Evolutionary conservation across 768 basidiomycete genomes (phyloP).

Genomic region (Polyporus arcularius): DNA sequence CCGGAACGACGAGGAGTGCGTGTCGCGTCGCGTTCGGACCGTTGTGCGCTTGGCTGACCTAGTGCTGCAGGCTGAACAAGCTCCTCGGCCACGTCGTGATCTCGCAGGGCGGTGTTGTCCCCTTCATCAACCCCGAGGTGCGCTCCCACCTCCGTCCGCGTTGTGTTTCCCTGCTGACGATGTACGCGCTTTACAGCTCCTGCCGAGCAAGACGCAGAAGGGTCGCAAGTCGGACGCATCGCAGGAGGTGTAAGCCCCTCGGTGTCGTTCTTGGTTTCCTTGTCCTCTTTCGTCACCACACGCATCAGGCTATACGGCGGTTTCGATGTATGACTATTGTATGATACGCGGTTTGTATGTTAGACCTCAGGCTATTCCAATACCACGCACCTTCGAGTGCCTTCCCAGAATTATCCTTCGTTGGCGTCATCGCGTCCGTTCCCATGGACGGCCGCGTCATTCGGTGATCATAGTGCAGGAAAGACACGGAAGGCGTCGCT

Average conservation of each 20-base stretch:
- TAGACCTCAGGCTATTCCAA: background rate
- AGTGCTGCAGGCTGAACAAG: constrained; percentile 54
- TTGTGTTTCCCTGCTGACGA: background rate
- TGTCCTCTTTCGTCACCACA: background rate
- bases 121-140: constrained; percentile 70
- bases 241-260: constrained; percentile 9
- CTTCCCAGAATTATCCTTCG: no score
- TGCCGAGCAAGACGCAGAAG: constrained; percentile 50
- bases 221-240: constrained; percentile 43
- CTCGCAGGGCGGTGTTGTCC: constrained; percentile 93
- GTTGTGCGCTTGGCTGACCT: constrained; percentile 1
- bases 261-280: background rate
- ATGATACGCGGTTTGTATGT: background rate
- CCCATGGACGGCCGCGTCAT: no score
- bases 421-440: background rate
- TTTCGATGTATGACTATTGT: constrained; percentile 16
- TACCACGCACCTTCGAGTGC: no score
- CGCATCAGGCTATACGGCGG: background rate
- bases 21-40: constrained; percentile 1
- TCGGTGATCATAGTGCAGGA: no score
- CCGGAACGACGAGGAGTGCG: constrained; percentile 88
- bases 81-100: constrained; percentile 84
- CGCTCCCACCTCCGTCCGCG: background rate
- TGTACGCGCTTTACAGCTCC: constrained; percentile 28
- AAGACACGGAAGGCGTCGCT: background rate